phyloP scores from a whole-genome alignment of 2,329 filamentous ascomycete genomes.

The Torrubiella hemipterigena region DNA sequence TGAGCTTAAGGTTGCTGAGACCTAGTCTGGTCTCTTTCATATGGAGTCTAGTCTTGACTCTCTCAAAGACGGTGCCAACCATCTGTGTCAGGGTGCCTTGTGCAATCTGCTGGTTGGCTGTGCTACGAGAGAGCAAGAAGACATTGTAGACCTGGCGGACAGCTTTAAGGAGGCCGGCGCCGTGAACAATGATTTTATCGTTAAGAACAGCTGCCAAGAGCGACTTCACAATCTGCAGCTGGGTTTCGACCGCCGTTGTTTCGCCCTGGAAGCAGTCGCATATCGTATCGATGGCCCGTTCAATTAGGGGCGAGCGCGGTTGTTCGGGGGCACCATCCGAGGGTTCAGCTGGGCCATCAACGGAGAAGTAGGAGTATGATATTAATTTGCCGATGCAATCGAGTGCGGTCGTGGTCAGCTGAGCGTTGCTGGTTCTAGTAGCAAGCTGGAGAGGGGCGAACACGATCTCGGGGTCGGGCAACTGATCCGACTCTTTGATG shows the following conservation, averaged over 20 bases:
- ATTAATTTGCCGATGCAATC: constrained; percentile 99
- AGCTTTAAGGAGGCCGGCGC: constrained; percentile 88
- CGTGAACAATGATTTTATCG: constrained; percentile 97
- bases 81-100: constrained; percentile 96
- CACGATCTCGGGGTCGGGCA: constrained; percentile 81
- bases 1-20: constrained; percentile 37
- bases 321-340: constrained; percentile 26
- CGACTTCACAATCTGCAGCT: constrained; percentile 97
- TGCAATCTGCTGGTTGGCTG: constrained; percentile 89
- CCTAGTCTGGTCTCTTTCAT: constrained; percentile 71
- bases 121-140: constrained; percentile 88
- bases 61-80: constrained; percentile 95
- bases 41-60: constrained; percentile 75
- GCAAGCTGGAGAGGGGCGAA: constrained; percentile 87
- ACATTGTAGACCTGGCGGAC: constrained; percentile 99
- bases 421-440: constrained; percentile 73
- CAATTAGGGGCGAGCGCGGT: constrained; percentile 70
- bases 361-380: constrained; percentile 95
- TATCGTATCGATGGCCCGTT: constrained; percentile 96
- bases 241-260: constrained; percentile 80
- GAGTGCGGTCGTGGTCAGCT: constrained; percentile 78
- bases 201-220: constrained; percentile 89
- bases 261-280: constrained; percentile 99
- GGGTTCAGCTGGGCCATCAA: constrained; percentile 38
- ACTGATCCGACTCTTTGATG: constrained; percentile 74